Evolutionary conservation across 2,329 filamentous ascomycete genomes (phyloP).

Genomic region (Blastomyces emzantsi): DNA sequence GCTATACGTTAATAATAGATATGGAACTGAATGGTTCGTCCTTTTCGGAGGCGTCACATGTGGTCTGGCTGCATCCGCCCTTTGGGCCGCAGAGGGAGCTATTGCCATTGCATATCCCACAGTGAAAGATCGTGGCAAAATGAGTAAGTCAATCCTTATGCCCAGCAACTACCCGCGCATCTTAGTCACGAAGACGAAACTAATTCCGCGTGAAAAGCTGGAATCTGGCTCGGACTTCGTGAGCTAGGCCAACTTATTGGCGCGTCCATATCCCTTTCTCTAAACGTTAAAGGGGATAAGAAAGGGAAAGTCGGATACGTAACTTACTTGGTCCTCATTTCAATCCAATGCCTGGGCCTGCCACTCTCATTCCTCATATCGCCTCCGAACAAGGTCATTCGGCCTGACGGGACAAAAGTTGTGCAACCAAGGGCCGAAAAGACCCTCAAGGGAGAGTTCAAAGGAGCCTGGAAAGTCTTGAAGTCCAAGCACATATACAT

Average conservation of each 20-base stretch:
- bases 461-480: slow-evolving; percentile 30
- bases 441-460: slow-evolving; percentile 27
- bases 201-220: slow-evolving; percentile 21
- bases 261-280: slow-evolving; percentile 41
- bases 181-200: not conserved
- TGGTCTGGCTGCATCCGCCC: slow-evolving; percentile 30
- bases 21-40: slow-evolving; percentile 38
- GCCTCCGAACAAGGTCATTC: slow-evolving; percentile 37
- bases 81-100: slow-evolving; percentile 34
- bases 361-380: slow-evolving; percentile 38
- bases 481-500: slow-evolving; percentile 39
- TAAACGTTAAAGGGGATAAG: slow-evolving; percentile 37
- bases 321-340: slow-evolving; percentile 35
- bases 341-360: slow-evolving; percentile 38
- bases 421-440: slow-evolving; percentile 24
- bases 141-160: slow-evolving; percentile 14
- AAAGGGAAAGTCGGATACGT: slow-evolving; percentile 38
- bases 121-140: slow-evolving; percentile 34
- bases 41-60: slow-evolving; percentile 37
- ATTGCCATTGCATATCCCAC: slow-evolving; percentile 38
- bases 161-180: not conserved
- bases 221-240: slow-evolving; percentile 45
- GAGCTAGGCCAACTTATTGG: slow-evolving; percentile 46
- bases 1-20: slow-evolving; percentile 39
- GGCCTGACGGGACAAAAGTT: slow-evolving; percentile 27